Evolutionary conservation across 306 rosid genomes (phyloP), one percentile per base, ranked within the genome.

Genomic region (Crotalaria pallida): DNA sequence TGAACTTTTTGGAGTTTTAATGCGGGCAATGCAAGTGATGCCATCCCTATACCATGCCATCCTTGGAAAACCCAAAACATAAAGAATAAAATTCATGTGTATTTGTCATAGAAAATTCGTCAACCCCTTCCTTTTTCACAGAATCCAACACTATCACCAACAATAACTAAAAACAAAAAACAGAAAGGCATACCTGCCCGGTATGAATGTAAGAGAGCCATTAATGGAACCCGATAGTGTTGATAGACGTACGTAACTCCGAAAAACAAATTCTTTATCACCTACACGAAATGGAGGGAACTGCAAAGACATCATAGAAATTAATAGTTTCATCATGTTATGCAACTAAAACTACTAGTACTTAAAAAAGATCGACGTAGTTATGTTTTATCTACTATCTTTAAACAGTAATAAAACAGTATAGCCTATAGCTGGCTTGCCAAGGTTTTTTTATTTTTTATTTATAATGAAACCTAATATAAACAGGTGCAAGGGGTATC

Each of bases 151-250:
- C 13, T 31, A 41, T 65, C 64, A 40, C 27, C 22, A 29, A 57
- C 22, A 47, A 49, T 6, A 41, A 40, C 13, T 27, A 10, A 11
- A 34, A 53, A 24, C 1, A 24, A 1, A 24, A 24, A 3, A 1
- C 27, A 47, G 12, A 62, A 67, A n/a, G 43, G 7, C 41, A 72
- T 88, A 93, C 98, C 97, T 90, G 65, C 98, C 97, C n/a, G 96
- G 97, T 41, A 93, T 81, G 81, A 93, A 93, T n/a, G 86, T 80
- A 74, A 93, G 88, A 58, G 85, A 90, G 27, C 98, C 98, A 84
- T 90, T 94, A 47, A 90, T 7, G 18, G 97, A 88, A 71, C 98
- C 98, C 2, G 80, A 33, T 19, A 89, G 34, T 44, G 85, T 79
- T 17, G 84, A 76, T 55, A 90, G 65, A 65, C 58, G 36, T 0